These are phyloP conservation scores for Tylopilus sp. DNA, from an alignment of 768 basidiomycete species.

Conservation along the genomic window DNA sequence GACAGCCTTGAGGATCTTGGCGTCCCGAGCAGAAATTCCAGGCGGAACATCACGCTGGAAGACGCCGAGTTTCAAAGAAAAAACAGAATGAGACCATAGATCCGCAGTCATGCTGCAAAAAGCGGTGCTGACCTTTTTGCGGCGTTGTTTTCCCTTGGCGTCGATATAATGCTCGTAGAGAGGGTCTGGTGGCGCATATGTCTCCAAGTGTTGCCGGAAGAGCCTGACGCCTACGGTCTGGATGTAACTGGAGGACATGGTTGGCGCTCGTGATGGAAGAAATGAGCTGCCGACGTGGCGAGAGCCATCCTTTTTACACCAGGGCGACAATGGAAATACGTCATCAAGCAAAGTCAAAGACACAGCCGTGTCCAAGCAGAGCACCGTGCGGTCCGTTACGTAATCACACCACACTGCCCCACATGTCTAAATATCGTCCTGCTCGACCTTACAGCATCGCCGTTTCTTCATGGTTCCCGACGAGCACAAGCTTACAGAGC, in stretches of 20 bases:
- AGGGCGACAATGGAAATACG: background rate
- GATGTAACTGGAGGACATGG: conserved; percentile 29
- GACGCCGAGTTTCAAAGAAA: conserved; percentile 8
- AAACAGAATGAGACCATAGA: conserved; percentile 9
- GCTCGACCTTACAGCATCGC: background rate
- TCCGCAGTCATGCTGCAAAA: background rate
- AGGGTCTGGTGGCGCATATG: conserved; percentile 69
- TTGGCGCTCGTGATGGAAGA: background rate
- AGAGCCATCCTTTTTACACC: background rate
- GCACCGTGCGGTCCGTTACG: background rate
- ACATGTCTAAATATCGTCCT: background rate
- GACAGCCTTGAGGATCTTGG: conserved; percentile 68
- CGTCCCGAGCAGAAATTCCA: conserved; percentile 75
- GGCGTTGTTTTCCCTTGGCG: conserved; percentile 27
- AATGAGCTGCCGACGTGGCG: background rate
- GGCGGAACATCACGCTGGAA: conserved; percentile 65
- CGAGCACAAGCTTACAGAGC: conserved; percentile 50
- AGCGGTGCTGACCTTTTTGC: conserved; percentile 34
- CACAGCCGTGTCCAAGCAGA: background rate
- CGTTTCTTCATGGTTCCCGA: conserved; percentile 16
- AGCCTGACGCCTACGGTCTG: conserved; percentile 53
- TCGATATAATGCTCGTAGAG: conserved; percentile 50
- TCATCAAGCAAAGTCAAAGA: background rate
- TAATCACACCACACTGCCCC: background rate
- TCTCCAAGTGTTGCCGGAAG: conserved; percentile 58